These are phyloP conservation scores for Fraxinus angustifolia DNA, from an alignment of 305 asterid species.

Conservation along the genomic window DNA sequence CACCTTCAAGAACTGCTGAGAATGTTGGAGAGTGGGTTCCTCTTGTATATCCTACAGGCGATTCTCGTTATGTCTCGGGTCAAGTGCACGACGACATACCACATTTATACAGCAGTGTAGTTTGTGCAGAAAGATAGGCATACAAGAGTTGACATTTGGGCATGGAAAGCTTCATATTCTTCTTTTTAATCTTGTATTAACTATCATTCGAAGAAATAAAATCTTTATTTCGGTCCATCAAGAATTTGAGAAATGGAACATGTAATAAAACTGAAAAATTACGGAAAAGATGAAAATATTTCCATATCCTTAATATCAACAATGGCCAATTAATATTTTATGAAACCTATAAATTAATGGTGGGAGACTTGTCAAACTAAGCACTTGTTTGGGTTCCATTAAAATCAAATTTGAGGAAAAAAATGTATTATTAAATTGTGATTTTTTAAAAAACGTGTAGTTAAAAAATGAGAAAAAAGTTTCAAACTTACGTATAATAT, in stretches of 20 bases:
- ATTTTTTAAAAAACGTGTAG: too few relatives aligned
- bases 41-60: background rate
- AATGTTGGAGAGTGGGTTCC: background rate
- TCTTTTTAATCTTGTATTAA: background rate
- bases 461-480: too few relatives aligned
- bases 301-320: background rate
- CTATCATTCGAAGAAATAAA: too few relatives aligned
- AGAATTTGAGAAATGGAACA: too few relatives aligned
- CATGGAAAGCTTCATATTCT: background rate
- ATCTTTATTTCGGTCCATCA: too few relatives aligned
- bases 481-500: too few relatives aligned
- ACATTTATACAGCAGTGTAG: background rate
- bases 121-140: background rate
- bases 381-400: too few relatives aligned
- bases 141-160: background rate
- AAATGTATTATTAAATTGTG: too few relatives aligned
- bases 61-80: background rate
- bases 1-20: background rate
- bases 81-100: background rate
- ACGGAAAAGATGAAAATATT: too few relatives aligned
- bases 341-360: background rate
- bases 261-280: too few relatives aligned
- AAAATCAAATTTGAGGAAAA: too few relatives aligned
- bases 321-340: background rate
- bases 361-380: background rate